Evolutionary conservation across 2,329 filamentous ascomycete species (phyloP).

Genomic region (Xylaria sp.): DNA sequence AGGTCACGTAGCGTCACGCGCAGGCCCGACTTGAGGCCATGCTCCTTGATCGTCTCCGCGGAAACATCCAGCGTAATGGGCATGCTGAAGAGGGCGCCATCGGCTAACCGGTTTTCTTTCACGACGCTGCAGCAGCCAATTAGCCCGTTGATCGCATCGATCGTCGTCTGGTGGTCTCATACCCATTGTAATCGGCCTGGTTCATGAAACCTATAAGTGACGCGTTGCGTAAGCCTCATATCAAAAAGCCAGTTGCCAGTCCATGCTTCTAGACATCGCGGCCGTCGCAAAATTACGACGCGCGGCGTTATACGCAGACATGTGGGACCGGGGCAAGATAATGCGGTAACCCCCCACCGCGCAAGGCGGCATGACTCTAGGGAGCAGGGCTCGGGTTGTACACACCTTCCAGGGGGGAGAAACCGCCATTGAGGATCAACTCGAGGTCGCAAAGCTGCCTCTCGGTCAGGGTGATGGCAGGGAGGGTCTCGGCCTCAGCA

Average conservation of each 20-base stretch:
- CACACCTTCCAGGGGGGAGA: constrained; percentile 94
- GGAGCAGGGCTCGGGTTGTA: constrained; percentile 27
- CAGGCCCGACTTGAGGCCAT: constrained; percentile 76
- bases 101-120: constrained; percentile 79
- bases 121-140: constrained; percentile 67
- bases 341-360: constrained; percentile 12
- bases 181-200: constrained; percentile 96
- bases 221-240: constrained; percentile 32
- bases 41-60: constrained; percentile 72
- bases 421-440: constrained; percentile 94
- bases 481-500: constrained; percentile 83
- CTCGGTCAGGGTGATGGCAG: constrained; percentile 83
- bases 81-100: constrained; percentile 93
- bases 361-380: constrained; percentile 4
- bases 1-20: constrained; percentile 91
- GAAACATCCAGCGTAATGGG: constrained; percentile 92
- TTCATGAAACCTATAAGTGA: constrained; percentile 85
- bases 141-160: constrained; percentile 1
- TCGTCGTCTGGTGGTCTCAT: constrained; percentile 29
- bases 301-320: background rate
- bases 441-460: constrained; percentile 97
- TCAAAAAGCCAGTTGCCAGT: background rate
- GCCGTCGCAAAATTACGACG: background rate
- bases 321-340: constrained; percentile 7
- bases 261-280: background rate